These are phyloP conservation scores for Raffaelea ambrosiae DNA, from an alignment of 2,329 filamentous ascomycete species.

Conservation along the genomic window DNA sequence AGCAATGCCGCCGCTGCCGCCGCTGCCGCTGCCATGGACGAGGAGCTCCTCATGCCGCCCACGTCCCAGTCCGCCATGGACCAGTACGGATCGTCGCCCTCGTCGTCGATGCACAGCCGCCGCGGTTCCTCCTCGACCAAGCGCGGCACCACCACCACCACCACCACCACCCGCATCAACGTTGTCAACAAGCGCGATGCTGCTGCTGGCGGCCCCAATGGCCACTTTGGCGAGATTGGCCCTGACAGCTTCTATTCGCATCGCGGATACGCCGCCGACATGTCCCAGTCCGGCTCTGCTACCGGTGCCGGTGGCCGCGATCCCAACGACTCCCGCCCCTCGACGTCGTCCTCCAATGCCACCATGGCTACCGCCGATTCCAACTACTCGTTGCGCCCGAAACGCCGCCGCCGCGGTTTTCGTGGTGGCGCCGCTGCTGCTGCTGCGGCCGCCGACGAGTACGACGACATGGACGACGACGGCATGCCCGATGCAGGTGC, in stretches of 20 bases:
- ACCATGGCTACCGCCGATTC: slow-evolving; percentile 38
- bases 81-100: background rate
- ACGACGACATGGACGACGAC: slow-evolving; percentile 25
- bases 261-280: no score
- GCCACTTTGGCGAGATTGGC: slow-evolving; percentile 24
- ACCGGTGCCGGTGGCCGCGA: slow-evolving; percentile 26
- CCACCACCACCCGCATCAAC: slow-evolving; percentile 12
- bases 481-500: background rate
- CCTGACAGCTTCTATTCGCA: slow-evolving; percentile 28
- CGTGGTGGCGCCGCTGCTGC: no score
- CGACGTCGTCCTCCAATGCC: slow-evolving; percentile 40
- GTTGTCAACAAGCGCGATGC: slow-evolving; percentile 7
- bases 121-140: slow-evolving; percentile 3
- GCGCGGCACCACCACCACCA: no score
- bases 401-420: slow-evolving; percentile 33
- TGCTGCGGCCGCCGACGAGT: no score
- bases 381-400: slow-evolving; percentile 44
- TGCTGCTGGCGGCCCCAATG: background rate
- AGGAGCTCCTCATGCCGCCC: background rate
- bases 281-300: no score
- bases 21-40: background rate
- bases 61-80: slow-evolving; percentile 4
- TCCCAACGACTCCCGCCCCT: slow-evolving; percentile 35
- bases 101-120: background rate
- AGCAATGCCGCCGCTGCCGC: background rate